Base-by-base conservation (phyloP, 192 early-diverging fungal genomes). In the Rhizophagus sp. region DNA sequence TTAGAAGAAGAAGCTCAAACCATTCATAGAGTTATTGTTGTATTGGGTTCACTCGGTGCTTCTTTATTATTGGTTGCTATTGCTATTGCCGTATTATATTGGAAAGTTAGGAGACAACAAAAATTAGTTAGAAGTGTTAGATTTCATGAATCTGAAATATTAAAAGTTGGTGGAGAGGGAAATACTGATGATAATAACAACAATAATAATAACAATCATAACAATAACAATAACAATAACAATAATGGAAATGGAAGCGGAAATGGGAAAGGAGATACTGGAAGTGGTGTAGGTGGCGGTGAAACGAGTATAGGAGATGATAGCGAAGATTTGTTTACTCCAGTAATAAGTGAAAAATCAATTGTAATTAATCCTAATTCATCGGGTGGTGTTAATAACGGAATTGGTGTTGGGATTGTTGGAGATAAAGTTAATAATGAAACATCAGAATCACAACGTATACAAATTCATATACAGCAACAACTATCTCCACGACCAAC, bases 41-140 rank as follows among this genome's bases (percentile, higher is more conserved):
- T 78, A 24, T 50, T 78, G 19, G 65, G 76, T 67, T 78, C 76
- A 15, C 47, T 78, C 6, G 76, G 76, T n/a, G 76, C 30, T 39
- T 61, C 63, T 2, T 41, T 78, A 15, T 44, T 78, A 27, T 44
- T 78, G 25, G 76, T 78, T 24, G 76, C 76, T 34, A 67, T 78
- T 19, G 76, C 76, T 4, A 78, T 78, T 0, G 76, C 64, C 24
- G 47, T 65, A 2, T 50, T 78, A 33, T 78, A 78, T 67, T 78
- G 62, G 41, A 78, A 78, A 67, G 76, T 78, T 50, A 8, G 64
- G 6, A 24, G 33, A 17, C 64, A 65, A 34, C 76, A 78, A 78
- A 78, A 68, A 67, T 39, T 50, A 52, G 25, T 76, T 12, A 64
- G 3, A 13, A 15, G 15, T n/a, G 75, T 63, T 33, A 27, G 27